Evolutionary conservation across 2,329 filamentous ascomycete species (phyloP).

Genomic region (Pezicula rhizophila): DNA sequence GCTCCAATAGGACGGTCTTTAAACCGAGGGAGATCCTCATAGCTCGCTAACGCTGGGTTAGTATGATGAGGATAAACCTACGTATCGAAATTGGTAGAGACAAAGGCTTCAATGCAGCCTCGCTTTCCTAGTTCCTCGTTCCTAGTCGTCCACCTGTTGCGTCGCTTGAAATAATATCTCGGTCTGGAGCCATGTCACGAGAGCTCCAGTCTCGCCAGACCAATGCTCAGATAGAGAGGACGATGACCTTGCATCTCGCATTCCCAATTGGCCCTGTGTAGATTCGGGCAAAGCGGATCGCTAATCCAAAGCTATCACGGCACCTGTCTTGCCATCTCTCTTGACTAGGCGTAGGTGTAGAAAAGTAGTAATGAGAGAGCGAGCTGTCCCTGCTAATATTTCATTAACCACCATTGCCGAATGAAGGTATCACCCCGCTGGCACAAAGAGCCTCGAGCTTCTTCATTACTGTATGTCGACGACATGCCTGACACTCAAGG

Average conservation of each 20-base stretch:
- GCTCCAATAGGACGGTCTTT: too few relatives aligned
- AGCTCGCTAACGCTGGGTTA: not conserved
- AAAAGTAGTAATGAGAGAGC: not conserved
- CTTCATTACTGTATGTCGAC: constrained; percentile 9
- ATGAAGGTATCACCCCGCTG: constrained; percentile 3
- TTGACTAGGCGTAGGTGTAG: not conserved
- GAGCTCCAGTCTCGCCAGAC: not conserved
- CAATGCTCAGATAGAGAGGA: too few relatives aligned
- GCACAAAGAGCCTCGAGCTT: constrained; percentile 5
- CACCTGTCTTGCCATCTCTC: not conserved
- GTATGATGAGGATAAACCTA: constrained; percentile 14
- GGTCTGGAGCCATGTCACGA: not conserved
- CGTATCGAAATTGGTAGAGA: constrained; percentile 10
- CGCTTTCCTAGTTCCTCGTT: constrained; percentile 6
- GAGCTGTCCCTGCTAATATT: not conserved
- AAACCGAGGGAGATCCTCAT: not conserved
- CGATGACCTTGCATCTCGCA: too few relatives aligned
- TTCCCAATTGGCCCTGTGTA: too few relatives aligned
- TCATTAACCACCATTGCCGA: not conserved
- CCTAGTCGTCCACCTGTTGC: not conserved
- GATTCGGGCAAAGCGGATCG: too few relatives aligned
- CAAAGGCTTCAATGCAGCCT: constrained; percentile 9
- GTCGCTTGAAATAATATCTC: not conserved
- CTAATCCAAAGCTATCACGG: not conserved
- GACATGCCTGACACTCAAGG: constrained; percentile 2